Conservation (phyloP, 2,329 filamentous ascomycete genomes). For the Sclerotinia minor region DNA sequence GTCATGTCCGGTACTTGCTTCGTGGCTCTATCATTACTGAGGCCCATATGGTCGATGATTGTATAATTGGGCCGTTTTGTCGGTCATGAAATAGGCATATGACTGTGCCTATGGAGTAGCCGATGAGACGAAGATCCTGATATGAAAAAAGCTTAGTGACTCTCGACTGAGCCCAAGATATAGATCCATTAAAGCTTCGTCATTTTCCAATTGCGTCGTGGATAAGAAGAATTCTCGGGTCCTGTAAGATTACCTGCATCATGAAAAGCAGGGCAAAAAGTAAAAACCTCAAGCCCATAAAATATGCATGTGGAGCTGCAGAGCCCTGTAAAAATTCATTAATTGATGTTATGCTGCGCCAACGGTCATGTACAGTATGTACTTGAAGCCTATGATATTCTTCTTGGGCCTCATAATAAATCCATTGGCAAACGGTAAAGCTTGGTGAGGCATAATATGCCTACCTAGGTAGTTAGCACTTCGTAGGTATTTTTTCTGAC, state of each 20-base stretch:
- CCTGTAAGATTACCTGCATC: slow-evolving; percentile 7
- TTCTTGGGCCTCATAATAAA: slow-evolving; percentile 22
- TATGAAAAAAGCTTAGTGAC: slow-evolving; percentile 13
- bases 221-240: neutral
- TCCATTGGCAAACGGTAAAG: slow-evolving; percentile 36
- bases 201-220: slow-evolving; percentile 3
- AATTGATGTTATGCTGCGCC: slow-evolving; percentile 28
- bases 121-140: slow-evolving; percentile 30
- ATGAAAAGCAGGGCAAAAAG: slow-evolving; percentile 16
- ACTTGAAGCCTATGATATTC: slow-evolving; percentile 35
- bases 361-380: slow-evolving; percentile 12
- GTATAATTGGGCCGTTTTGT: slow-evolving; percentile 12
- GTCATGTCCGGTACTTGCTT: slow-evolving; percentile 19
- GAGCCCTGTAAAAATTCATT: slow-evolving; percentile 19
- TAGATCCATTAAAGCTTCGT: slow-evolving; percentile 7
- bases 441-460: slow-evolving; percentile 32
- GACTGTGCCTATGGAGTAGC: slow-evolving; percentile 34
- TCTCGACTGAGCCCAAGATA: slow-evolving; percentile 8
- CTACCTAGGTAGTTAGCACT: neutral
- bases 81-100: slow-evolving; percentile 2
- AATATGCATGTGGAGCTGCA: slow-evolving; percentile 22
- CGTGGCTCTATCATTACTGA: slow-evolving; percentile 21
- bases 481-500: neutral
- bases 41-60: slow-evolving; percentile 10
- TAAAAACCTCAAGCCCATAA: slow-evolving; percentile 8